These are phyloP conservation scores for Picochlorum sp. DNA, from an alignment of 139 green algal species.

Conservation along the genomic window DNA sequence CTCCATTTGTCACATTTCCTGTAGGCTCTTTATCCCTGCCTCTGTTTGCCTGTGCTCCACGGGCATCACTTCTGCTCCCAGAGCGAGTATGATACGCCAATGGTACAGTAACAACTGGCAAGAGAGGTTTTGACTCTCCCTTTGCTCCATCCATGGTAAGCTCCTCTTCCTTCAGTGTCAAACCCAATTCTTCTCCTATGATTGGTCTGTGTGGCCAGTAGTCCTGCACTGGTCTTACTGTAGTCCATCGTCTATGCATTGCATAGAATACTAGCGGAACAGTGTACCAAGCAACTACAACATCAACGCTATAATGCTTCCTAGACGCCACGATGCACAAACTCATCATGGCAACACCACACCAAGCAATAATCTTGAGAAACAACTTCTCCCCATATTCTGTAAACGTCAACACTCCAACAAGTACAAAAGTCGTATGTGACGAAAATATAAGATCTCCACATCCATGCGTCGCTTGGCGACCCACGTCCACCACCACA, in stretches of 20 bases:
- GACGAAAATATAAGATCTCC: slow-evolving; percentile 89
- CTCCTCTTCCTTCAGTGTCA: slow-evolving; percentile 5
- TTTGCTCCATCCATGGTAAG: not conserved
- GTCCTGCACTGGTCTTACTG: slow-evolving; percentile 41
- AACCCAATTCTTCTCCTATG: slow-evolving; percentile 10
- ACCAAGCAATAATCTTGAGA: slow-evolving; percentile 39
- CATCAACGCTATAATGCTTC: slow-evolving; percentile 86
- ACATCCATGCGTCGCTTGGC: slow-evolving; percentile 59
- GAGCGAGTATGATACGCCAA: slow-evolving; percentile 2
- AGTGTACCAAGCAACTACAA: slow-evolving; percentile 69
- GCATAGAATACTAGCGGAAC: slow-evolving; percentile 79
- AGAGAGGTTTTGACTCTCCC: slow-evolving; percentile 7
- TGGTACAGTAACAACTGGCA: slow-evolving; percentile 6
- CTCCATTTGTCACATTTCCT: too few species aligned
- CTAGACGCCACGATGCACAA: slow-evolving; percentile 76
- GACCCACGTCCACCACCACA: slow-evolving; percentile 50
- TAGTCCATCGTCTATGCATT: slow-evolving; percentile 61
- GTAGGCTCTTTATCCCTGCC: too few species aligned
- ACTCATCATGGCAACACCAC: slow-evolving; percentile 38
- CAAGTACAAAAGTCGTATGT: slow-evolving; percentile 69
- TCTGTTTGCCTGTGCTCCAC: too few species aligned
- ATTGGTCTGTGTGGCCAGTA: slow-evolving; percentile 16
- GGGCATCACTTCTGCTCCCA: slow-evolving; percentile 6
- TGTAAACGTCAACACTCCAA: slow-evolving; percentile 64
- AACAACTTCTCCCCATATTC: slow-evolving; percentile 51